Evolutionary conservation across 257 asterid genomes (phyloP).

Genomic region (Penstemon newberryi): DNA sequence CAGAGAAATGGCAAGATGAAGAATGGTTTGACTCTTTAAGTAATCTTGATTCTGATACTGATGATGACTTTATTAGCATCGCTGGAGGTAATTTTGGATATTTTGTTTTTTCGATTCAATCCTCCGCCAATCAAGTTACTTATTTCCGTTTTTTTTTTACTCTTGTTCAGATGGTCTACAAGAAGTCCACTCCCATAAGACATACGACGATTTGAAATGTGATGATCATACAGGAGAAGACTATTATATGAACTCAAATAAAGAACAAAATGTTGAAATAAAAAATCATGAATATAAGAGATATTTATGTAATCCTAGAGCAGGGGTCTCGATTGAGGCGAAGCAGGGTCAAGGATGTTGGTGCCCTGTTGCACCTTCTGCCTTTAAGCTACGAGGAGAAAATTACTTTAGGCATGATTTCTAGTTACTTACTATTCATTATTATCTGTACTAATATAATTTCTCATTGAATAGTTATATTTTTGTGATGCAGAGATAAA

Average conservation of each 20-base stretch:
- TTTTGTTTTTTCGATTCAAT: not conserved
- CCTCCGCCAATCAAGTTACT: not conserved
- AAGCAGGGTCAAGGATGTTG: conserved; percentile 56
- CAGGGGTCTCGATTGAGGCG: conserved; percentile 52
- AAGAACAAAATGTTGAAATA: conserved; percentile 20
- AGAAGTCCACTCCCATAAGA: conserved; percentile 17
- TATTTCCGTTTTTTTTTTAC: not conserved
- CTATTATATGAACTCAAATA: conserved; percentile 7
- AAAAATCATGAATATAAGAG: conserved; percentile 37
- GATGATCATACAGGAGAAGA: conserved; percentile 16
- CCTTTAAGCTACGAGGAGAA: conserved; percentile 75
- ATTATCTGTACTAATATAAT: not conserved
- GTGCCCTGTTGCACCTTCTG: conserved; percentile 63
- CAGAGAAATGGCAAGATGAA: conserved; percentile 62
- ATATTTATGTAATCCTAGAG: conserved; percentile 48
- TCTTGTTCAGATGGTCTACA: conserved; percentile 40
- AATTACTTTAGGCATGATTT: conserved; percentile 66
- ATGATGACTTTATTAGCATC: conserved; percentile 70
- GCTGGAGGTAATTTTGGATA: conserved; percentile 52
- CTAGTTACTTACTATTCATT: not conserved
- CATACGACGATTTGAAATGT: not conserved
- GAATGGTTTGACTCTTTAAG: conserved; percentile 82
- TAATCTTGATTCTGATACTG: conserved; percentile 72
- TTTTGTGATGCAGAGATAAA: conserved; percentile 58
- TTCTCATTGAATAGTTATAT: not conserved